A percentile compares a stretch with the other conserved stretches of the same genome.
These are phyloP conservation scores for Delonix regia DNA, from an alignment of 306 rosid genomes.

Conservation along the genomic window DNA sequence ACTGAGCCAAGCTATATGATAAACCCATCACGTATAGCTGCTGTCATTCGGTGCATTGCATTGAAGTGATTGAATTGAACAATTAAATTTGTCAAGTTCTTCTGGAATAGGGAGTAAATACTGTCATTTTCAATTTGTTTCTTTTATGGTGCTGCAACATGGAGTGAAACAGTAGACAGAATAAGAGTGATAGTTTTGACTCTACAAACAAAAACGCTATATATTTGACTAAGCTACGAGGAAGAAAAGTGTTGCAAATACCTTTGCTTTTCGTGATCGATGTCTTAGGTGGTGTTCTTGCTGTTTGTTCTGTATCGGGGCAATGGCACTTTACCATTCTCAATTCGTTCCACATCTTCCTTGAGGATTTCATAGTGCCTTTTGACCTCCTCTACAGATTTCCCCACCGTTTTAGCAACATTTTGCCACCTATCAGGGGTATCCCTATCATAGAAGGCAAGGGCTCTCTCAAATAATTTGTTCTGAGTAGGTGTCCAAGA, in stretches of 20 bases:
- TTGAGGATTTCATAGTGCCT: slow-evolving; percentile 71
- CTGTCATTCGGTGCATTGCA: background rate
- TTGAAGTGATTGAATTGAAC: background rate
- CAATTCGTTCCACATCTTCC: slow-evolving; percentile 73
- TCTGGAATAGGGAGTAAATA: background rate
- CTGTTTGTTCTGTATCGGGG: slow-evolving; percentile 51
- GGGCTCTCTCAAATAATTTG: slow-evolving; percentile 74
- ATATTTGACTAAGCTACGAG: background rate
- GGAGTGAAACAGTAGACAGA: background rate
- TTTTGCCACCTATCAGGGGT: slow-evolving; percentile 85
- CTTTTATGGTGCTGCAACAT: background rate
- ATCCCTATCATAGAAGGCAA: slow-evolving; percentile 71
- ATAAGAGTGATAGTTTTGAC: background rate
- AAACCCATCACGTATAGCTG: background rate
- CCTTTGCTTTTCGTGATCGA: slow-evolving; percentile 15
- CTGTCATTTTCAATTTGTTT: background rate
- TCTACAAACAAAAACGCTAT: background rate
- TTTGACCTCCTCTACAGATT: slow-evolving; percentile 75
- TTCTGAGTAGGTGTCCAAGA: slow-evolving; percentile 74
- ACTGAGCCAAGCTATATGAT: background rate
- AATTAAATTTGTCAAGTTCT: background rate
- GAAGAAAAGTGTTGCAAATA: slow-evolving; percentile 4
- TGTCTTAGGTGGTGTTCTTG: slow-evolving; percentile 17
- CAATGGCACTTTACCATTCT: slow-evolving; percentile 61
- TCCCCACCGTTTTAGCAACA: slow-evolving; percentile 70